Conservation (phyloP, 352 stramenopile species). For the Phytopythium montanum region DNA sequence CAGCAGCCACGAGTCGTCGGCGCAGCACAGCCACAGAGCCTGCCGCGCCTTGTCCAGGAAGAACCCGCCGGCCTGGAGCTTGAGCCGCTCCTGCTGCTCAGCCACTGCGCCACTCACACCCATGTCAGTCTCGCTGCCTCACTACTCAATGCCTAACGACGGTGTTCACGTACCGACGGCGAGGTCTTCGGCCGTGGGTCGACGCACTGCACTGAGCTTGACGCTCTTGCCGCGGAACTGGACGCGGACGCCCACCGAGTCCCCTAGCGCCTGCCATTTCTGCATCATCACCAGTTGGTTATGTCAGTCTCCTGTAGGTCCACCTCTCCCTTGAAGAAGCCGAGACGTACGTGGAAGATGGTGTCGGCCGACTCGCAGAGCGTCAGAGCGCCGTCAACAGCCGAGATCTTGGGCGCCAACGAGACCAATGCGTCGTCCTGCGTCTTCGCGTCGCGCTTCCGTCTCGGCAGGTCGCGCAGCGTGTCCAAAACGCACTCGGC, state of each 20-base stretch:
- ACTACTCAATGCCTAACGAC: neutral
- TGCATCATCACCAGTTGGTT: constrained; percentile 2
- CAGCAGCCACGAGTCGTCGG: constrained; percentile 51
- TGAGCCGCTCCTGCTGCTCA: neutral
- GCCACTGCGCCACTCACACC: neutral
- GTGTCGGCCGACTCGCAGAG: constrained; percentile 42
- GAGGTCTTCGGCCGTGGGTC: constrained; percentile 41
- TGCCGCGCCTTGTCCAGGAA: constrained; percentile 77
- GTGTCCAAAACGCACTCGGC: constrained; percentile 70
- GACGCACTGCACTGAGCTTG: constrained; percentile 61
- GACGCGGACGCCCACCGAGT: constrained; percentile 64
- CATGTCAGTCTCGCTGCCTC: neutral
- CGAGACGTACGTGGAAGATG: constrained; percentile 56
- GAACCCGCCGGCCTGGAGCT: constrained; percentile 31
- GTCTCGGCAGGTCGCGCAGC: constrained; percentile 36
- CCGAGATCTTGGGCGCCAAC: constrained; percentile 70
- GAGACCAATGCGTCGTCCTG: constrained; percentile 53
- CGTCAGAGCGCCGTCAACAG: constrained; percentile 49
- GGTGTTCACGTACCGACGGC: constrained; percentile 20
- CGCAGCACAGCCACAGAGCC: constrained; percentile 67
- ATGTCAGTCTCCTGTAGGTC: too few relatives aligned
- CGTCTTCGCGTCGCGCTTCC: constrained; percentile 39
- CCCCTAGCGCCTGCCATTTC: constrained; percentile 76
- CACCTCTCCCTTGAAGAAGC: too few relatives aligned
- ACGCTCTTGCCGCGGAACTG: constrained; percentile 62